A percentile compares a stretch with the other conserved stretches of the same genome.
These are phyloP conservation scores for Penicillium sp. DNA, from an alignment of 2,329 filamentous ascomycete genomes.

Conservation along the genomic window DNA sequence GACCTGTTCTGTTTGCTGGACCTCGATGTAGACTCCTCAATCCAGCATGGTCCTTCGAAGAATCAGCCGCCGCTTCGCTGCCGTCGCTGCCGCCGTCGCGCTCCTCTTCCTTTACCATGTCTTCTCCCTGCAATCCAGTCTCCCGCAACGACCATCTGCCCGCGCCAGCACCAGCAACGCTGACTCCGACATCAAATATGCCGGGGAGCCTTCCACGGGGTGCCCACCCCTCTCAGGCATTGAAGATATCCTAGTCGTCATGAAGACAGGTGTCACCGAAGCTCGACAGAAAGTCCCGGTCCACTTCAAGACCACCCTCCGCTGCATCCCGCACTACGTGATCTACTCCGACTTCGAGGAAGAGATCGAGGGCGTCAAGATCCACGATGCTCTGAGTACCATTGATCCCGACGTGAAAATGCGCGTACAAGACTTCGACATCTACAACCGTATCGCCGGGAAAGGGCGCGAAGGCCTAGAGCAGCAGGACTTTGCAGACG, in stretches of 20 bases:
- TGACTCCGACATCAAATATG: slow-evolving; percentile 7
- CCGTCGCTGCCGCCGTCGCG: slow-evolving; percentile 55
- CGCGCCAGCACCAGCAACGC: slow-evolving; percentile 8
- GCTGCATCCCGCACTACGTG: slow-evolving; percentile 53
- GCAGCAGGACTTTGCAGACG: slow-evolving; percentile 34
- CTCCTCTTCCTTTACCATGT: slow-evolving; percentile 54
- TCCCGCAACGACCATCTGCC: slow-evolving; percentile 37
- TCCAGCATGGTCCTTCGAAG: slow-evolving; percentile 42
- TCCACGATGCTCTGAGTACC: slow-evolving; percentile 49
- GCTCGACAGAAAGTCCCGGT: slow-evolving; percentile 52
- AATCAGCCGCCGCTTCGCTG: slow-evolving; percentile 36
- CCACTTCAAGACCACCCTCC: slow-evolving; percentile 52
- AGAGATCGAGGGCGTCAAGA: slow-evolving; percentile 47
- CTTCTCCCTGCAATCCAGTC: slow-evolving; percentile 56
- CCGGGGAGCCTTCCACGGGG: slow-evolving; percentile 6
- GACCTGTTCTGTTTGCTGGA: slow-evolving; percentile 2
- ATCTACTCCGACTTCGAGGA: slow-evolving; percentile 58
- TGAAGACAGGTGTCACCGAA: slow-evolving; percentile 58
- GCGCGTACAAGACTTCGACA: slow-evolving; percentile 47
- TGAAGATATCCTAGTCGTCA: slow-evolving; percentile 53
- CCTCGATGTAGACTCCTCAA: slow-evolving; percentile 9
- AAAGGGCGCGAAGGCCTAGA: slow-evolving; percentile 44
- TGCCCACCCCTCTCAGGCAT: slow-evolving; percentile 40
- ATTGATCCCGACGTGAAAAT: slow-evolving; percentile 40
- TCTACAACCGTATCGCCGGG: slow-evolving; percentile 48